A percentile compares a stretch with the other conserved stretches of the same genome.
Evolutionary conservation across 257 asterid species (phyloP).

Genomic region (Gardenia jasminoides): DNA sequence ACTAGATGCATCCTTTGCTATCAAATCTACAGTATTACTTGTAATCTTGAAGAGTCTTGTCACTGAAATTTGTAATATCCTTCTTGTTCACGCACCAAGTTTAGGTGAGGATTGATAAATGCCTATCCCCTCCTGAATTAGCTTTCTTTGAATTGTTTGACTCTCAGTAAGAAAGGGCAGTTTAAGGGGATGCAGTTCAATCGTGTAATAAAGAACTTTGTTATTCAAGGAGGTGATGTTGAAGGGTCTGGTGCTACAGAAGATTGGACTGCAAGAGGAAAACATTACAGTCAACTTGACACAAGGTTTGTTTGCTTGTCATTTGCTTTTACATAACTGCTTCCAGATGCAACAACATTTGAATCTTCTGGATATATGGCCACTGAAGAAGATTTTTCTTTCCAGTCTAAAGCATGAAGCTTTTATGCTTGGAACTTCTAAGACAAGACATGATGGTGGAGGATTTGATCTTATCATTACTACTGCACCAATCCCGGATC

Average conservation of each 20-base stretch:
- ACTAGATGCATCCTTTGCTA: not conserved
- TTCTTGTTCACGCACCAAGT: not conserved
- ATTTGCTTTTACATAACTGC: not conserved
- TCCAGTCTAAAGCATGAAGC: conserved; percentile 85
- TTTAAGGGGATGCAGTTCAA: conserved; percentile 83
- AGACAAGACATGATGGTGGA: conserved; percentile 55
- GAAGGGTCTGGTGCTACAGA: conserved; percentile 63
- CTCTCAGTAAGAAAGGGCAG: conserved; percentile 71
- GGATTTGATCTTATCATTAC: conserved; percentile 83
- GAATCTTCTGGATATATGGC: conserved; percentile 5
- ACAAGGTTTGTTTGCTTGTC: conserved; percentile 58
- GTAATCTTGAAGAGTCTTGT: not conserved
- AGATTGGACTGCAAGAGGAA: conserved; percentile 93
- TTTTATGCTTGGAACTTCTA: conserved; percentile 94
- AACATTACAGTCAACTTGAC: conserved; percentile 80
- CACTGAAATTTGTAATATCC: not conserved
- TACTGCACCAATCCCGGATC: conserved; percentile 88
- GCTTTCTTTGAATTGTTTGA: conserved; percentile 10
- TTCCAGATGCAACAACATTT: not conserved
- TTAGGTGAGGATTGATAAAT: conserved; percentile 1
- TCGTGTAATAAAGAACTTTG: conserved; percentile 87
- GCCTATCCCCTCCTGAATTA: not conserved
- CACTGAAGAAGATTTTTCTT: not conserved
- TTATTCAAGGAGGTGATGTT: conserved; percentile 83
- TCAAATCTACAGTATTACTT: not conserved